Evolutionary conservation across 139 green algal genomes (phyloP), one percentile per base, ranked within the genome.

Genomic region (Mychonastes homosphaera): DNA sequence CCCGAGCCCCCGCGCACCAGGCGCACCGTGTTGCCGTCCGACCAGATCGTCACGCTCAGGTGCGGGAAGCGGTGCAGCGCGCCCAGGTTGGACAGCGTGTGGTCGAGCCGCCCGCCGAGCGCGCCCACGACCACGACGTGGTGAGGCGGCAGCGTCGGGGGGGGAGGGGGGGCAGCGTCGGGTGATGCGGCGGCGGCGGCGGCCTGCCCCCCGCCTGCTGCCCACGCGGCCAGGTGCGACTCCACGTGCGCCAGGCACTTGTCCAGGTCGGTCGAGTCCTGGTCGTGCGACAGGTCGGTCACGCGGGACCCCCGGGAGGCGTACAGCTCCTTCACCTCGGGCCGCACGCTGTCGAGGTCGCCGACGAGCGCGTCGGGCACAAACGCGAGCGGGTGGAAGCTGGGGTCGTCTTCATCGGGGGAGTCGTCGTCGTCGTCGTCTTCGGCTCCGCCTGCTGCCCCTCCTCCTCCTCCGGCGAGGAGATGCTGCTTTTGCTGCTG

Each of bases 61-160:
- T 87, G 54, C 2, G 63, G 63, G 59, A 82, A 82, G 13, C 57
- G 60, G 67, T 94, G 77, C 30, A 98, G 75, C 9, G 74, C 71
- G 72, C 75, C 80, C 1, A 97, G 71, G 72, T 89, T 91, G n/a
- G 58, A 64, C 6, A 97, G 65, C 0, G 80, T 87, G 68, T 98
- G 91, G 76, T 98, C 91, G 35, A 98, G 50, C 12, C 91, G 77
- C 2, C 91, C 91, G 6, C 91, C 91, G 3, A 96, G 53, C 1
- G 83, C 90, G 24, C 89, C 89, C 83, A 80, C 29, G 5, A 4
- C 2, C 16, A 40, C 29, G n/a, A n/a, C n/a, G n/a, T n/a, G n/a
- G n/a, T n/a, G n/a, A n/a, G n/a, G n/a, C n/a, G n/a, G 4, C 41
- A n/a, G 41, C n/a, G 24, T 38, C 19, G 18, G 32, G 5, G 15